phyloP scores from a whole-genome alignment of 345 rosid genomes.

The Dimocarpus longan region DNA sequence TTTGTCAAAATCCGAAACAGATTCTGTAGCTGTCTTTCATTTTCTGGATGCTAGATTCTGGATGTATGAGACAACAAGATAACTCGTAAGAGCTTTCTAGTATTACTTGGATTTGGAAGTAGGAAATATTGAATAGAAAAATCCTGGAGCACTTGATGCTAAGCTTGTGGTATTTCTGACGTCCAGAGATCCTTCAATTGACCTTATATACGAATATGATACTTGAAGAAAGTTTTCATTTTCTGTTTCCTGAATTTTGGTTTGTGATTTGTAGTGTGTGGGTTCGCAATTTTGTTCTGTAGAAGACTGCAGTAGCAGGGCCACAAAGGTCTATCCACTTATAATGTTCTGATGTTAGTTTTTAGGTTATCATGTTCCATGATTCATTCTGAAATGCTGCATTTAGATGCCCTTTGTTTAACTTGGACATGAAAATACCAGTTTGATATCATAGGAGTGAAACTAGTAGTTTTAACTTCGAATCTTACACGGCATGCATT shows the following conservation, averaged over 20 bases:
- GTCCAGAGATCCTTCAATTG: not conserved
- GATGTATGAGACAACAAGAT: not conserved
- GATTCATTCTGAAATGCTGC: not conserved
- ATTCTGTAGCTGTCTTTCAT: not conserved
- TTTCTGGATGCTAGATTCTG: not conserved
- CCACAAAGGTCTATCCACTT: not conserved
- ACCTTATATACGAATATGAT: not conserved
- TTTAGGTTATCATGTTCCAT: not conserved
- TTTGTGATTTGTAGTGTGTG: not conserved
- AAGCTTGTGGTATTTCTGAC: not conserved
- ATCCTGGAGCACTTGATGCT: not conserved
- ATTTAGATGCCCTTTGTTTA: not conserved
- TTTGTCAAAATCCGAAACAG: not conserved
- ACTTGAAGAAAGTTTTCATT: not conserved
- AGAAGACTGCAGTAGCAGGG: not conserved
- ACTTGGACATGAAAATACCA: not conserved
- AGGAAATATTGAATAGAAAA: not conserved
- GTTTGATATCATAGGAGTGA: not conserved
- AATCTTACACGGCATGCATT: not conserved
- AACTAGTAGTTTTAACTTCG: not conserved
- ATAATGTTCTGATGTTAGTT: not conserved
- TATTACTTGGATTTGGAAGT: not conserved
- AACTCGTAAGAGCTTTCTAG: not conserved
- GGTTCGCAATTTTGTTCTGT: not conserved
- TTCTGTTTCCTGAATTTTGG: not conserved